Evolutionary conservation across 495 filamentous ascomycete species (phyloP).

Genomic region (Xylaria sp.): DNA sequence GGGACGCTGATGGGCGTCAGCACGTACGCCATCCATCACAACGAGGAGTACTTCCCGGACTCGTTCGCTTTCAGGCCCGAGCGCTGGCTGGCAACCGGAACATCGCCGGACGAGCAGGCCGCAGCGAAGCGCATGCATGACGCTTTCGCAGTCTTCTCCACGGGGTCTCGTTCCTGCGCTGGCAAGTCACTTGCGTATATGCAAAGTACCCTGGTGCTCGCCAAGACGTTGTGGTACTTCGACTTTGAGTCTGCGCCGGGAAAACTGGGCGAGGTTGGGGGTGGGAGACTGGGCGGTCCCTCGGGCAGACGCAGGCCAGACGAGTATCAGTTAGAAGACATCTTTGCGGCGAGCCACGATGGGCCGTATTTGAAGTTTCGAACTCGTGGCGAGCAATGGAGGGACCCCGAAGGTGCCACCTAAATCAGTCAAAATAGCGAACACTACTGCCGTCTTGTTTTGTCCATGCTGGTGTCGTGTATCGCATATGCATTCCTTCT

Average conservation of each 20-base stretch:
- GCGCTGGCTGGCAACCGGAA: conserved; percentile 46
- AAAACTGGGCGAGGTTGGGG: conserved; percentile 23
- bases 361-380: conserved; percentile 19
- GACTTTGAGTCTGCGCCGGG: conserved; percentile 41
- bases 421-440: not conserved
- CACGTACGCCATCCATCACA: conserved; percentile 63
- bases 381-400: conserved; percentile 17
- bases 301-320: conserved; percentile 31
- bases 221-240: conserved; percentile 43
- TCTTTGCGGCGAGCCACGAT: conserved; percentile 18
- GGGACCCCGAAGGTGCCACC: not conserved
- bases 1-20: conserved; percentile 60
- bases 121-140: conserved; percentile 28
- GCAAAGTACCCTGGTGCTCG: conserved; percentile 45
- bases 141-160: conserved; percentile 53
- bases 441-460: not conserved
- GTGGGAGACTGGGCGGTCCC: not conserved
- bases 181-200: conserved; percentile 53
- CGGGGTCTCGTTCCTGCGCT: conserved; percentile 52
- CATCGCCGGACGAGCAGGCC: not conserved
- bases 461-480: not conserved
- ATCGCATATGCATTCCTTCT: not conserved
- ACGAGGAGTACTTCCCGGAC: conserved; percentile 49
- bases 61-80: conserved; percentile 52
- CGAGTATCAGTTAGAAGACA: conserved; percentile 50